Conservation (phyloP, 805 yeast genomes). For the Candida fluviatilis region DNA sequence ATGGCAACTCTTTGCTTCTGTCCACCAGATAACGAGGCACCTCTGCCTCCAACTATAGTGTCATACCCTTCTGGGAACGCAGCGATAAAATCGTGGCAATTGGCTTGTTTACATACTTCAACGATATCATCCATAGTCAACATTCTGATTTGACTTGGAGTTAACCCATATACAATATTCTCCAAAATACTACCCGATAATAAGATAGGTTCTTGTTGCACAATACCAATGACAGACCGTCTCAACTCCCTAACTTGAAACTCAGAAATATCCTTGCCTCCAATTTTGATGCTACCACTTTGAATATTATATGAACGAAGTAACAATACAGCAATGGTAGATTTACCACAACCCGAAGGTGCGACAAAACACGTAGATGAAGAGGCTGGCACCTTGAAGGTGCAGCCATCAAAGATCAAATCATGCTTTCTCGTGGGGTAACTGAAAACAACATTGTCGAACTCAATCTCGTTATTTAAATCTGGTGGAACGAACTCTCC, state of each 20-base stretch:
- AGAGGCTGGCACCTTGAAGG: slow-evolving; percentile 30
- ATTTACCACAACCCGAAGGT: slow-evolving; percentile 60
- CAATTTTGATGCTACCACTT: slow-evolving; percentile 46
- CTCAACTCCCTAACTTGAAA: slow-evolving; percentile 49
- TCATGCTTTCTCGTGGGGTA: slow-evolving; percentile 39
- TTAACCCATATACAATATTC: slow-evolving; percentile 51
- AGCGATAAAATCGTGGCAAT: slow-evolving; percentile 53
- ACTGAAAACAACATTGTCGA: slow-evolving; percentile 36
- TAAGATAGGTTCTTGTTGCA: slow-evolving; percentile 59
- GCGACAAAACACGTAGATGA: slow-evolving; percentile 47
- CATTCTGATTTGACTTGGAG: slow-evolving; percentile 28
- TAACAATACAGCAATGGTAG: slow-evolving; percentile 52
- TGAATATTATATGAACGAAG: slow-evolving; percentile 51
- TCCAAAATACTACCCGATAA: slow-evolving; percentile 54
- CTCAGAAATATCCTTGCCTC: slow-evolving; percentile 46
- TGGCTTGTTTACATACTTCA: slow-evolving; percentile 47
- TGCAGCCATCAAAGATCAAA: slow-evolving; percentile 32
- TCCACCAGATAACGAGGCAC: slow-evolving; percentile 65
- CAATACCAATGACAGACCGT: slow-evolving; percentile 48
- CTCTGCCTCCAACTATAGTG: slow-evolving; percentile 57
- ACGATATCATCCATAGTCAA: slow-evolving; percentile 40
- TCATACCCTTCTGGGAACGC: slow-evolving; percentile 59
- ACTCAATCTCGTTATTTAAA: slow-evolving; percentile 31
- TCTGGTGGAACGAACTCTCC: slow-evolving; percentile 22
- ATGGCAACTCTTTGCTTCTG: slow-evolving; percentile 76